These are phyloP conservation scores for Dendrobium catenatum DNA, from an alignment of 106 monocot species.

Conservation along the genomic window DNA sequence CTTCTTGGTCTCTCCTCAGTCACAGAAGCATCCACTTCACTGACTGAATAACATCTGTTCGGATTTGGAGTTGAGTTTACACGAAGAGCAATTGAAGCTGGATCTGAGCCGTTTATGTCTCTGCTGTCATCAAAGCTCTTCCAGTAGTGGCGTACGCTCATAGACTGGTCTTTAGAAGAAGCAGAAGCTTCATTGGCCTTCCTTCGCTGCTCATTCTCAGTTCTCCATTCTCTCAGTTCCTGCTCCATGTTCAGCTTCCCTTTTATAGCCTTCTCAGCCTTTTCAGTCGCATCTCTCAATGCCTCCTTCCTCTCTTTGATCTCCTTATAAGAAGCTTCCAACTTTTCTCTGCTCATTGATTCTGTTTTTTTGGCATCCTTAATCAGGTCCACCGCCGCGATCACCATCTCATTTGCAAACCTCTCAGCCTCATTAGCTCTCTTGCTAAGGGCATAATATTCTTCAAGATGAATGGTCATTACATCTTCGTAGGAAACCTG, in stretches of 20 bases:
- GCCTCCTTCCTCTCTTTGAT: constrained; percentile 35
- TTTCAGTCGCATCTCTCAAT: constrained; percentile 32
- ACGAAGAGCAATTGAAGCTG: neutral
- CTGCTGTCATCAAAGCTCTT: neutral
- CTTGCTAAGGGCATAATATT: constrained; percentile 61
- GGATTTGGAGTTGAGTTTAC: constrained; percentile 11
- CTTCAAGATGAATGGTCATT: constrained; percentile 48
- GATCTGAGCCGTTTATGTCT: neutral
- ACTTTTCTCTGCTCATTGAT: constrained; percentile 10
- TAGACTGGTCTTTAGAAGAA: constrained; percentile 2
- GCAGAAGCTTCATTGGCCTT: constrained; percentile 20
- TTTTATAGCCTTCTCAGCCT: constrained; percentile 37
- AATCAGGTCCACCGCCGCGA: constrained; percentile 37
- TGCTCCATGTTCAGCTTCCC: constrained; percentile 49
- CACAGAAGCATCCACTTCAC: neutral
- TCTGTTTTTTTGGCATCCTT: constrained; percentile 52
- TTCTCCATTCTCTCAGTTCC: constrained; percentile 59
- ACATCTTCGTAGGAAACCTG: constrained; percentile 8
- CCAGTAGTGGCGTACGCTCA: neutral
- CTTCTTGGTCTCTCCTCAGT: constrained; percentile 36
- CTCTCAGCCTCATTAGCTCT: constrained; percentile 50
- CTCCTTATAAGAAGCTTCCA: constrained; percentile 26
- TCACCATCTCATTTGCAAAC: constrained; percentile 36
- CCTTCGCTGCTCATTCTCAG: constrained; percentile 32
- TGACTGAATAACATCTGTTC: neutral